Conservation (phyloP, 148 eudicot species). For the Rhododendron ferrugineum region DNA sequence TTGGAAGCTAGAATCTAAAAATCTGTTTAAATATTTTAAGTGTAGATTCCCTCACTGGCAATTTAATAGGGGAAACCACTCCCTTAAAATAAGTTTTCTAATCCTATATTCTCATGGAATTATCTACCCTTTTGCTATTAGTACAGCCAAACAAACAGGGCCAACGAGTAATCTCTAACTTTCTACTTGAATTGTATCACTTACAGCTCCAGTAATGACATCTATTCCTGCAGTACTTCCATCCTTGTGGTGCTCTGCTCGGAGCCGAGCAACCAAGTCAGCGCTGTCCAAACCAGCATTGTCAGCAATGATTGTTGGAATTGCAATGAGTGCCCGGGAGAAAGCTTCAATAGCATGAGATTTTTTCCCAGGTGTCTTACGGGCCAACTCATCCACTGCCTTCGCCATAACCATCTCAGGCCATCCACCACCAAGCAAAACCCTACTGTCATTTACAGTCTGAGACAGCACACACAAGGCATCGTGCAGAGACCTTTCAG, state of each 20-base stretch:
- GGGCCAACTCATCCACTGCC: conserved; percentile 92
- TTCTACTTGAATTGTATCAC: conserved; percentile 16
- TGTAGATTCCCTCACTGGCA: background rate
- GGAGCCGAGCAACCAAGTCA: conserved; percentile 80
- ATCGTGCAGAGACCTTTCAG: conserved; percentile 93
- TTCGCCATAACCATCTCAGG: conserved; percentile 98
- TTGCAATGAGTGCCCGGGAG: conserved; percentile 83
- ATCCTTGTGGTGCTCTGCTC: conserved; percentile 96
- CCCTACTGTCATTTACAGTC: conserved; percentile 92
- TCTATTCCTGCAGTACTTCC: conserved; percentile 78
- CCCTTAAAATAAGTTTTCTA: background rate
- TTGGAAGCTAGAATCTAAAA: no score
- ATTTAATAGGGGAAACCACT: background rate
- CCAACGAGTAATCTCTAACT: background rate
- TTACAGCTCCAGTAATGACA: conserved; percentile 83
- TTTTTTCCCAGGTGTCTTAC: conserved; percentile 90
- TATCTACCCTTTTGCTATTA: background rate
- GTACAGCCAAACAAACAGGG: background rate
- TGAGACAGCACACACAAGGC: conserved; percentile 96
- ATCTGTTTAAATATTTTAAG: no score
- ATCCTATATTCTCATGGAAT: background rate
- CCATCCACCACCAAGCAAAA: conserved; percentile 96
- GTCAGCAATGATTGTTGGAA: conserved; percentile 93
- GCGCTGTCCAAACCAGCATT: conserved; percentile 98
- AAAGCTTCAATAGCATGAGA: conserved; percentile 98